phyloP scores from a whole-genome alignment of 371 early-diverging fungal species.

The Encephalitozoon romaleae region DNA sequence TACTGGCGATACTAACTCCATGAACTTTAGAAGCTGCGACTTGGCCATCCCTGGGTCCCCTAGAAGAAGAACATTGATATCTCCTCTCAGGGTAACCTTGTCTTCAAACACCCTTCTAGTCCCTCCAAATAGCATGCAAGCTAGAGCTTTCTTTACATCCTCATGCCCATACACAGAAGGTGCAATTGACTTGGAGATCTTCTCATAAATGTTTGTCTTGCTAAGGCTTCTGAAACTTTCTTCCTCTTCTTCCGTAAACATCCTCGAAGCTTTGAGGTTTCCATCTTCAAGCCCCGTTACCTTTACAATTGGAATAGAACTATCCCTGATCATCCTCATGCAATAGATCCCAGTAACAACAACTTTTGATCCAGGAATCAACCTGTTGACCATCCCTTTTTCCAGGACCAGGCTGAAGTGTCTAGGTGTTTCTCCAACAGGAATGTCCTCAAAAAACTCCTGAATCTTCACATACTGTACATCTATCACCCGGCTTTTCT shows the following conservation, averaged over 20 bases:
- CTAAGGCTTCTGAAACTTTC: slow-evolving; percentile 74
- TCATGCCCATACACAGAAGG: slow-evolving; percentile 55
- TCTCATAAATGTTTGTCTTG: slow-evolving; percentile 73
- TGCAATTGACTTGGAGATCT: slow-evolving; percentile 57
- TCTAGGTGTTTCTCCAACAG: slow-evolving; percentile 92
- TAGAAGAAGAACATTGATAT: slow-evolving; percentile 93
- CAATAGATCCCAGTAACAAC: slow-evolving; percentile 87
- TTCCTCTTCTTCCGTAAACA: slow-evolving; percentile 79
- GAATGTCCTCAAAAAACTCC: slow-evolving; percentile 90
- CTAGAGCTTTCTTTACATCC: slow-evolving; percentile 93
- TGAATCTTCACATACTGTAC: slow-evolving; percentile 92
- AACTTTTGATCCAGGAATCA: slow-evolving; percentile 83
- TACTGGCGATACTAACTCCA: slow-evolving; percentile 82
- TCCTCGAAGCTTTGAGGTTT: slow-evolving; percentile 57
- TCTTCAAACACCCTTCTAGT: slow-evolving; percentile 84
- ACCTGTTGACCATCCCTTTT: slow-evolving; percentile 73
- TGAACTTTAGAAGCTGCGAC: slow-evolving; percentile 93
- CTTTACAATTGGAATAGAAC: slow-evolving; percentile 23
- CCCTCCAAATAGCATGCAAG: slow-evolving; percentile 91
- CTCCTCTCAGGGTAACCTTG: slow-evolving; percentile 88
- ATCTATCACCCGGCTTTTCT: slow-evolving; percentile 88
- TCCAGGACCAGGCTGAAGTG: slow-evolving; percentile 80
- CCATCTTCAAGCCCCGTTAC: slow-evolving; percentile 45
- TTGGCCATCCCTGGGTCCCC: slow-evolving; percentile 99
- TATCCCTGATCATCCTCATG: slow-evolving; percentile 64